Evolutionary conservation across 2,329 filamentous ascomycete species (phyloP).

Genomic region (Ceratocystis alfenasii): DNA sequence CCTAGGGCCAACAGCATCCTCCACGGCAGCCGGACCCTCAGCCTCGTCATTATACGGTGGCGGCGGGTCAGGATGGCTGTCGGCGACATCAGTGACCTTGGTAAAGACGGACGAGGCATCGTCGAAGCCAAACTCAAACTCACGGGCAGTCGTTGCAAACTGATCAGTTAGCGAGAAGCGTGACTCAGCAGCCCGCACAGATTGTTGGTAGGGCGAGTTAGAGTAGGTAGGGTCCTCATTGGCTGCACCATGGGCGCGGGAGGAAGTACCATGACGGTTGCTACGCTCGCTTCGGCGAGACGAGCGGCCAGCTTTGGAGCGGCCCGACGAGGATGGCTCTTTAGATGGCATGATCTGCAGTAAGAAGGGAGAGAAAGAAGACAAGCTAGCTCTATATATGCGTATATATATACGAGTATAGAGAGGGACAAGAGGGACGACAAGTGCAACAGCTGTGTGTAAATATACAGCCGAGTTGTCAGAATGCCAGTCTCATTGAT

Average conservation of each 20-base stretch:
- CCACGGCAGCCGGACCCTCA: conserved; percentile 18
- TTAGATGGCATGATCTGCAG: conserved; percentile 15
- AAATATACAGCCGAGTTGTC: neutral
- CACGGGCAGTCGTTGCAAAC: conserved; percentile 37
- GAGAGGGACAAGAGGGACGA: no score
- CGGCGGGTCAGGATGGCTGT: conserved; percentile 17
- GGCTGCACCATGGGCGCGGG: conserved; percentile 15
- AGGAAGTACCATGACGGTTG: conserved; percentile 18
- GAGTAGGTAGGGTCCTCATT: conserved; percentile 10
- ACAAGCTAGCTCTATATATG: neutral
- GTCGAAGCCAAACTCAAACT: conserved; percentile 39
- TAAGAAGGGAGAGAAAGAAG: neutral
- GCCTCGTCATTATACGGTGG: conserved; percentile 22
- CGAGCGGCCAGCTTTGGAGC: conserved; percentile 16
- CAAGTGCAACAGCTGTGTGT: no score
- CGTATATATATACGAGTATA: neutral
- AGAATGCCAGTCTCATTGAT: neutral
- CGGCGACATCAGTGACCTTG: conserved; percentile 24
- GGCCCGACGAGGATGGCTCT: conserved; percentile 13
- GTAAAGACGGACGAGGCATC: conserved; percentile 37
- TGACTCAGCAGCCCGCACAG: conserved; percentile 31
- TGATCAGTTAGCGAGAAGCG: conserved; percentile 39
- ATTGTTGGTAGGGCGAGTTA: conserved; percentile 22
- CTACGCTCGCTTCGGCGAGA: conserved; percentile 23
- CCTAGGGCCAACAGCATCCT: conserved; percentile 20